A percentile compares a stretch with the other conserved stretches of the same genome.
phyloP scores from a whole-genome alignment of 345 rosid genomes.

The Euphorbia lathyris region DNA sequence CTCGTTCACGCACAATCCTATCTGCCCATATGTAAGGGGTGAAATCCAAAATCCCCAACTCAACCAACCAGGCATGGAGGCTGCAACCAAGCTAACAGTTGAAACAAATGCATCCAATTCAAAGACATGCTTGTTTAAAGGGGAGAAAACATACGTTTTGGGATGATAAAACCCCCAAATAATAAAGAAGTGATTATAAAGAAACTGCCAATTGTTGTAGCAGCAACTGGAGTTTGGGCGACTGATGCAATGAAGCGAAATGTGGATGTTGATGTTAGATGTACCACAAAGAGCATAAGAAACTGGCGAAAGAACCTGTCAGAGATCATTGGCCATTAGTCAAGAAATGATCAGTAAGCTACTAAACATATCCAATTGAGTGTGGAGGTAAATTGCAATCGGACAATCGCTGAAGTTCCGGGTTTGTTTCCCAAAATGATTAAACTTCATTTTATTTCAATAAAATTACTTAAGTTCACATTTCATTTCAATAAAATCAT shows the following conservation, averaged over 20 bases:
- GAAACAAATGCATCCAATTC: not conserved
- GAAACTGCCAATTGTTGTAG: constrained; percentile 52
- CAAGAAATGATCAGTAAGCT: not conserved
- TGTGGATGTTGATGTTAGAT: constrained; percentile 61
- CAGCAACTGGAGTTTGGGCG: constrained; percentile 46
- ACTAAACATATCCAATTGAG: not conserved
- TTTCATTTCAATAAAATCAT: too few species aligned
- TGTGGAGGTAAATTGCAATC: too few species aligned
- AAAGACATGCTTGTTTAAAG: not conserved
- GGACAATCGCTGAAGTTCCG: too few species aligned
- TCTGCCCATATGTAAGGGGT: constrained; percentile 66
- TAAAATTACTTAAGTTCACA: too few species aligned
- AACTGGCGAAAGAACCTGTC: constrained; percentile 67
- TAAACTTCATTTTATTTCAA: too few species aligned
- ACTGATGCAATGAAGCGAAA: constrained; percentile 64
- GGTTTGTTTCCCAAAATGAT: too few species aligned
- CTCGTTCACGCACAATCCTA: constrained; percentile 62
- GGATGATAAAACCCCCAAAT: constrained; percentile 63
- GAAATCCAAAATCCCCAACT: constrained; percentile 76
- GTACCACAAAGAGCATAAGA: constrained; percentile 52
- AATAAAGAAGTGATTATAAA: constrained; percentile 36
- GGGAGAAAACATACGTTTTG: constrained; percentile 39
- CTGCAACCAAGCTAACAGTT: constrained; percentile 35
- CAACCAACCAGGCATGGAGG: constrained; percentile 69
- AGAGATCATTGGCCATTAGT: constrained; percentile 3